Evolutionary conservation across 108 stramenopile species (phyloP).

Genomic region (Mediolabrus comicus): DNA sequence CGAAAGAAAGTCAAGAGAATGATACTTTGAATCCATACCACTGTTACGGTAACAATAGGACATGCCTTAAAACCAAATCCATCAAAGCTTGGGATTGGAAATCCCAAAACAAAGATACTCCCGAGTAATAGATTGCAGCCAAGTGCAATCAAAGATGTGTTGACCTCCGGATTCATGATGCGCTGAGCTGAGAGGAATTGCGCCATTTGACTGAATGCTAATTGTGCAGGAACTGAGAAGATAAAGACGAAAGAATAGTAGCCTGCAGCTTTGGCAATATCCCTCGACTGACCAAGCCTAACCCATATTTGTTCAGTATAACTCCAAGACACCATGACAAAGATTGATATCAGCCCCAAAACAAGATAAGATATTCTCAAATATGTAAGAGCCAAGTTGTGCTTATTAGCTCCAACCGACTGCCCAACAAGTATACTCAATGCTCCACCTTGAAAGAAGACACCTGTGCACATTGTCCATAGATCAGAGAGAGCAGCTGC

Average conservation of each 20-base stretch:
- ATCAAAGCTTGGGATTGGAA: slow-evolving; percentile 58
- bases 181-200: slow-evolving; percentile 82
- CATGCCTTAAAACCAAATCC: slow-evolving; percentile 81
- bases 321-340: slow-evolving; percentile 66
- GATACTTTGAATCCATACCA: slow-evolving; percentile 59
- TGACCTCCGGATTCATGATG: slow-evolving; percentile 76
- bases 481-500: slow-evolving; percentile 77
- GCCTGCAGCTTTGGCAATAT: slow-evolving; percentile 62
- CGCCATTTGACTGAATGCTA: slow-evolving; percentile 60
- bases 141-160: slow-evolving; percentile 56
- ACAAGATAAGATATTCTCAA: slow-evolving; percentile 46
- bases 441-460: slow-evolving; percentile 57
- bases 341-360: slow-evolving; percentile 29
- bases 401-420: slow-evolving; percentile 45
- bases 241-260: slow-evolving; percentile 69
- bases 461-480: slow-evolving; percentile 65
- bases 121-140: slow-evolving; percentile 67
- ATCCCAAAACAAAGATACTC: slow-evolving; percentile 74
- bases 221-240: slow-evolving; percentile 60
- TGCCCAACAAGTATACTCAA: slow-evolving; percentile 50
- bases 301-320: slow-evolving; percentile 62
- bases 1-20: slow-evolving; percentile 48
- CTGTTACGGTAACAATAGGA: slow-evolving; percentile 68
- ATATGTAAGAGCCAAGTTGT: slow-evolving; percentile 41
- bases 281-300: slow-evolving; percentile 49